Evolutionary conservation across 2,329 filamentous ascomycete species (phyloP).

Genomic region (Furcasterigmium sp.): DNA sequence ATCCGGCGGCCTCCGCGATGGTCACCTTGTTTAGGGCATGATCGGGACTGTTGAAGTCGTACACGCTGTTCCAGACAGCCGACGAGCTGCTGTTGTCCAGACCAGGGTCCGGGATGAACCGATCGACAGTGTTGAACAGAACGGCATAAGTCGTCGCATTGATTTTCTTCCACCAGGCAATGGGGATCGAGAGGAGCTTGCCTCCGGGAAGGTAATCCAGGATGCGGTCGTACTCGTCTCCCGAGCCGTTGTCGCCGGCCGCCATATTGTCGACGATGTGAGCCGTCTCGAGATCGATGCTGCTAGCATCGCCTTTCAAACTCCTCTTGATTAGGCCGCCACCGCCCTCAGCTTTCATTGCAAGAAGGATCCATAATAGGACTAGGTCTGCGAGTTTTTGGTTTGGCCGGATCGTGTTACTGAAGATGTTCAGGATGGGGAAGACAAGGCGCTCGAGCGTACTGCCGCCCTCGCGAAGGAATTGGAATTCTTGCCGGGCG

Average conservation of each 20-base stretch:
- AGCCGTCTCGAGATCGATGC: constrained; percentile 3
- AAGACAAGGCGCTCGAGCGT: constrained; percentile 17
- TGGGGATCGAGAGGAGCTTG: background rate
- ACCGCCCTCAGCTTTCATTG: constrained; percentile 9
- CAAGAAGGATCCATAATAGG: constrained; percentile 15
- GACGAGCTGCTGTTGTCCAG: background rate
- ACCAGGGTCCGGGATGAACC: constrained; percentile 1
- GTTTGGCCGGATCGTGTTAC: constrained; percentile 13
- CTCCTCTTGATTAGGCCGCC: constrained; percentile 6
- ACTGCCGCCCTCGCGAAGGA: constrained; percentile 9
- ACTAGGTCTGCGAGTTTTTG: constrained; percentile 14
- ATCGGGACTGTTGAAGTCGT: constrained; percentile 7
- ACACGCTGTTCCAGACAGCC: constrained; percentile 1
- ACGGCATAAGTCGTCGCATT: constrained; percentile 4
- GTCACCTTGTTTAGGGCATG: background rate
- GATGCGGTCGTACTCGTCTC: constrained; percentile 5
- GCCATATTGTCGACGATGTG: background rate
- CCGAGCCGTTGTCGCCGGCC: constrained; percentile 1
- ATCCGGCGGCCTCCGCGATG: background rate
- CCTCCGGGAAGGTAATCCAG: constrained; percentile 3
- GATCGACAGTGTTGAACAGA: constrained; percentile 5
- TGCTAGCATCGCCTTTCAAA: background rate
- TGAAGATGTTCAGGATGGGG: constrained; percentile 20
- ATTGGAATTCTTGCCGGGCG: constrained; percentile 14
- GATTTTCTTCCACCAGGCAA: constrained; percentile 3